Base-by-base conservation (phyloP, 2,329 filamentous ascomycete genomes). In the Sodiomyces alkalinus region DNA sequence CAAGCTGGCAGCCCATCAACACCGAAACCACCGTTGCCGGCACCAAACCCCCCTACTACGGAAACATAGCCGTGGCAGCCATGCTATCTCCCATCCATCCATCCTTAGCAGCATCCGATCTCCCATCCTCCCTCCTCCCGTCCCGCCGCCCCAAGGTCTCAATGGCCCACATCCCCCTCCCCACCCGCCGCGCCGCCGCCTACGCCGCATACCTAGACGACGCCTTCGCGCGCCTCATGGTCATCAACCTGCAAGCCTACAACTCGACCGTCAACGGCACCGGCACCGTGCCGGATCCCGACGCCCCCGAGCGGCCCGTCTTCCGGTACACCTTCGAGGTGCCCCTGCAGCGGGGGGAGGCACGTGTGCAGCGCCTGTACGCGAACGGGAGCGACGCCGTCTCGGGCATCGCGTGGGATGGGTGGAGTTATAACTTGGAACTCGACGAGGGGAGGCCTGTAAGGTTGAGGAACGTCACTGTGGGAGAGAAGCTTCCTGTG, bases 341-440 rank as follows among this genome's bases (percentile, higher is more conserved):
- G 6, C 45, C 40, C 7, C 12, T 20, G 4, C 19, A 17, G 19
- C 8, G 9, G 10, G 27, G 27, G 12, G 41, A 41, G 32, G 42
- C 52, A 3, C 37, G 32, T 0, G 52, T 72, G 28, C 54, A 66
- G 41, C 49, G 69, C 16, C 45, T 77, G 18, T 43, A 54, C 27
- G 71, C 73, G 2, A 74, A 74, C 44, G 72, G 73, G 0, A 74
- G 67, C 36, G 68, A 77, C 48, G 70, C 72, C 7, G 61, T 74
- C 14, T 64, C 63, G 1, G 71, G 70, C 0, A 62, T 75, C 23
- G 65, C 67, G 1, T 76, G 62, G 51, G 67, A 75, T 44, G 71
- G 69, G 2, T 59, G 53, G 42, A 75, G 65, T 36, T 78, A 71
- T 37, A 68, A 75, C 39, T 63, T 62, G 33, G 70, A 76, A 45